phyloP scores from a whole-genome alignment of 148 eudicot genomes.

The Polygonum aviculare region DNA sequence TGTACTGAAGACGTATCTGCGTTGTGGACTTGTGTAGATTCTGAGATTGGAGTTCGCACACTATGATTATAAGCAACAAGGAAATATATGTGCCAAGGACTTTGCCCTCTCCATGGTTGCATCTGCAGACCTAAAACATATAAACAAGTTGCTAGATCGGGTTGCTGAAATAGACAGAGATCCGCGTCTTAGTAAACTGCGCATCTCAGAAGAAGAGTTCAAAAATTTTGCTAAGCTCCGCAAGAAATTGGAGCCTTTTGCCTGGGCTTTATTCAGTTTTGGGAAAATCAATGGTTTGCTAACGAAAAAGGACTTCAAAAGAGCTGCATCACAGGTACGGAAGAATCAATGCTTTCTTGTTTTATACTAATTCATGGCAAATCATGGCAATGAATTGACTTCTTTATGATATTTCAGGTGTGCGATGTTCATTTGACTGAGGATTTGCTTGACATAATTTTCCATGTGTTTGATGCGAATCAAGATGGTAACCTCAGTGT shows the following conservation, averaged over 20 bases:
- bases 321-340: conserved; percentile 65
- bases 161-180: conserved; percentile 50
- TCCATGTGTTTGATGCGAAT: conserved; percentile 10
- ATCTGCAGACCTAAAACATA: conserved; percentile 50
- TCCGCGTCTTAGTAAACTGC: conserved; percentile 26
- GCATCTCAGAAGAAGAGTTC: conserved; percentile 45
- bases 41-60: conserved; percentile 54
- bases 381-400: background rate
- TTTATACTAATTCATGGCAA: background rate
- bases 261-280: conserved; percentile 50
- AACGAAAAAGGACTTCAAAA: conserved; percentile 48
- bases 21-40: conserved; percentile 35
- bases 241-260: conserved; percentile 42
- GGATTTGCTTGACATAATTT: background rate
- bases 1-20: background rate
- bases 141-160: conserved; percentile 48
- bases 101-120: conserved; percentile 75
- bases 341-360: background rate
- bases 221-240: conserved; percentile 48
- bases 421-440: conserved; percentile 5
- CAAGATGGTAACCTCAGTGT: conserved; percentile 5
- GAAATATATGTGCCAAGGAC: conserved; percentile 57
- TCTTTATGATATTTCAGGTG: background rate
- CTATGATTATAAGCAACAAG: conserved; percentile 48
- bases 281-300: conserved; percentile 44